Conservation (phyloP, 352 stramenopile genomes). For the Phytophthora hibernalis region DNA sequence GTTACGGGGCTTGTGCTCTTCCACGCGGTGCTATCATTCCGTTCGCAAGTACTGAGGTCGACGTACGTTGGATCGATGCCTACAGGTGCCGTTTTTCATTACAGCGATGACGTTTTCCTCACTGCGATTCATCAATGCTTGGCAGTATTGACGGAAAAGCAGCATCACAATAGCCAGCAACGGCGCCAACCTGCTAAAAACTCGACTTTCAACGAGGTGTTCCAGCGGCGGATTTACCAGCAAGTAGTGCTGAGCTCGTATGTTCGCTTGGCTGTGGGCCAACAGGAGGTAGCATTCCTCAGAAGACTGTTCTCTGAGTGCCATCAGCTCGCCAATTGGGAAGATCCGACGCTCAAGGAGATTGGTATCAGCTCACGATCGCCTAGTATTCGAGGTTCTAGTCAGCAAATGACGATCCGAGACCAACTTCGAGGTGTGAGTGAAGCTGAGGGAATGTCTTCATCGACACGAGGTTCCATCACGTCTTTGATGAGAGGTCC, state of each 20-base stretch:
- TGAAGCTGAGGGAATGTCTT: neutral
- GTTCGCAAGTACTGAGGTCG: conserved; percentile 18
- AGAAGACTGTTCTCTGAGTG: conserved; percentile 34
- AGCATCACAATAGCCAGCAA: conserved; percentile 7
- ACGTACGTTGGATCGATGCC: conserved; percentile 15
- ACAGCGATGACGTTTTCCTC: conserved; percentile 29
- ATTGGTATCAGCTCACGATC: neutral
- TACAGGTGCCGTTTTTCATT: conserved; percentile 13
- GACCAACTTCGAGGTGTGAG: conserved; percentile 5
- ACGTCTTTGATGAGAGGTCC: conserved; percentile 5
- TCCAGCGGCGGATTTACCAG: conserved; percentile 25
- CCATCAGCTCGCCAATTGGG: conserved; percentile 22
- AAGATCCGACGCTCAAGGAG: neutral
- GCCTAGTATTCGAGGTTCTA: conserved; percentile 5
- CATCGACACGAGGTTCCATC: neutral
- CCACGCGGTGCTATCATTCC: conserved; percentile 43
- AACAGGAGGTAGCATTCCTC: conserved; percentile 29
- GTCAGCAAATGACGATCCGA: conserved; percentile 23
- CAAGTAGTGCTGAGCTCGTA: conserved; percentile 38
- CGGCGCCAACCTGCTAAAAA: neutral
- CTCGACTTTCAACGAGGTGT: neutral
- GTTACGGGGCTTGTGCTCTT: conserved; percentile 55
- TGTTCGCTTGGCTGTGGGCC: conserved; percentile 14
- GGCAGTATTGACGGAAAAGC: conserved; percentile 18
- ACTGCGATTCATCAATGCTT: conserved; percentile 38